Base-by-base conservation (phyloP, 2,329 filamentous ascomycete species). In the Fonsecaea multimorphosa region DNA sequence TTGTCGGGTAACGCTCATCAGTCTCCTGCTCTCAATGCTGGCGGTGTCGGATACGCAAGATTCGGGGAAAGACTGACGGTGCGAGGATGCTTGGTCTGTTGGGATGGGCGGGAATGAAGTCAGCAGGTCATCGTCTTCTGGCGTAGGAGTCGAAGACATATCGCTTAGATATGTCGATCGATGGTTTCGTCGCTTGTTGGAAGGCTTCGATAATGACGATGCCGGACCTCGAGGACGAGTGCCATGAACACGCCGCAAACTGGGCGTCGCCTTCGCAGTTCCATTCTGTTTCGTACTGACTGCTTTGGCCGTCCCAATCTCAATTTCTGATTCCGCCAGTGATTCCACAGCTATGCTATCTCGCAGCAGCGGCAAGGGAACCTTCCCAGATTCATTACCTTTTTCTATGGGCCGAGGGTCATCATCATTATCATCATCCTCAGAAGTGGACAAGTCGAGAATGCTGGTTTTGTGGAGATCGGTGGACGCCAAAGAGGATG, bases 1-100 rank as follows among this genome's bases (percentile, higher is more conserved):
- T 71, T 85, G 83, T 61, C 81, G 76, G 0, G 83, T 85, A 29
- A 85, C 83, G 14, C 82, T 79, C 74, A 85, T 84, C 22, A 84
- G 74, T 49, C 80, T 78, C 65, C 80, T 82, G 66, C 80, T 76
- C 58, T 65, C 66, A 57, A 71, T 65, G 40, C 70, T 71, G 4
- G 62, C 68, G 54, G 58, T 66, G 19, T 71, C 70, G n/a, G 71
- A 71, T 7, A 69, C 34, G 36, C 32, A 56, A 19, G 66, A 67
- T 22, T 65, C 59, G 61, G 59, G 63, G 38, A 67, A 49, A 36
- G 71, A 70, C 9, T 58, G 57, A 34, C 65, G 64, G 14, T 57
- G 58, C 32, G 65, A 67, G 14, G 53, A 19, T 31, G 59, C 29
- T 51, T 58, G 32, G 12, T 69, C 69, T 9, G 58, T 64, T 22